Percentiles rank a stretch among this genome's conserved stretches.
phyloP scores from a whole-genome alignment of 345 rosid species.

The Dipteronia dyeriana region DNA sequence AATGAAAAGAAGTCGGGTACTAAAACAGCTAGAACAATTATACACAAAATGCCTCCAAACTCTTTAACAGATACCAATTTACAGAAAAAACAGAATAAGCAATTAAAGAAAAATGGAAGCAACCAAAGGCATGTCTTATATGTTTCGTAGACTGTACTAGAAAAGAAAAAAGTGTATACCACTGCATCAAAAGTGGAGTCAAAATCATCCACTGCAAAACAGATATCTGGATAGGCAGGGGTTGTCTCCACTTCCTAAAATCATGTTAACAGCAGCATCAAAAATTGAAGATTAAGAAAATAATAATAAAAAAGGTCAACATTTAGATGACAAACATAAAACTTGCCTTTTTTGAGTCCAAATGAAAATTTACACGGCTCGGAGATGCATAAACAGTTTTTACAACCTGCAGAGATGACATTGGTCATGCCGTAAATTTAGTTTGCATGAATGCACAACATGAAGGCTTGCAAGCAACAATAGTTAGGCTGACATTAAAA shows the following conservation, averaged over 20 bases:
- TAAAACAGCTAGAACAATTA: neutral
- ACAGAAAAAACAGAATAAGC: neutral
- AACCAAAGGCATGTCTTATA: neutral
- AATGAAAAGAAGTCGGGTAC: neutral
- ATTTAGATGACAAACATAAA: conserved; percentile 16
- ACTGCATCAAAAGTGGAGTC: conserved; percentile 98
- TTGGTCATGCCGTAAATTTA: conserved; percentile 23
- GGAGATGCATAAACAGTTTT: conserved; percentile 99
- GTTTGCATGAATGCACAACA: conserved; percentile 9
- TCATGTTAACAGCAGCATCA: conserved; percentile 31
- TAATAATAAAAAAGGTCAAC: neutral
- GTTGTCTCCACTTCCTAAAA: conserved; percentile 86
- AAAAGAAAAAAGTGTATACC: conserved; percentile 37
- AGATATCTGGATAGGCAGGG: conserved; percentile 96
- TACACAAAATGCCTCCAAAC: conserved; percentile 7
- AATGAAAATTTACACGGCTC: conserved; percentile 86
- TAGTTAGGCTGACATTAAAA: conserved; percentile 12
- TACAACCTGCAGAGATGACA: conserved; percentile 62
- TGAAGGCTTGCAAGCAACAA: conserved; percentile 7
- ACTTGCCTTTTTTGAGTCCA: conserved; percentile 89
- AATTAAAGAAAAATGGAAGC: neutral
- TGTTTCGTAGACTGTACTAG: neutral
- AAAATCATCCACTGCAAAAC: conserved; percentile 94
- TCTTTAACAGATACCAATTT: conserved; percentile 3
- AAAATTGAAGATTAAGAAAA: conserved; percentile 21